Percentiles rank a stretch among this genome's conserved stretches.
These are phyloP conservation scores for Rhizopus microsporus DNA, from an alignment of 371 early-diverging fungal species.

Conservation along the genomic window DNA sequence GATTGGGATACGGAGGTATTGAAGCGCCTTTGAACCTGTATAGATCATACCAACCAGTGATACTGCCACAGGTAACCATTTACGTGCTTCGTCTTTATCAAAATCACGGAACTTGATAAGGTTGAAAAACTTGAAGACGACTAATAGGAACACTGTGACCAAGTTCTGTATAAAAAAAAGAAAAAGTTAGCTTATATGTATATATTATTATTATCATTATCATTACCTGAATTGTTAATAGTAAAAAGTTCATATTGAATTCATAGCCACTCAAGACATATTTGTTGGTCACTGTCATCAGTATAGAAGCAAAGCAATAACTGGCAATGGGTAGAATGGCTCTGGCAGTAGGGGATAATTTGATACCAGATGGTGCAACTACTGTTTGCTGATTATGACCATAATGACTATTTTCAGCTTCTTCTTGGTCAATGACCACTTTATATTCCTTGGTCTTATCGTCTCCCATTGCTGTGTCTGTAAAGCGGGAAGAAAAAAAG, in stretches of 20 bases:
- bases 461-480: constrained; percentile 6
- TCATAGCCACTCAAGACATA: constrained; percentile 82
- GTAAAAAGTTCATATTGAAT: constrained; percentile 88
- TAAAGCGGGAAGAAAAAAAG: neutral
- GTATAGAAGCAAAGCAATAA: constrained; percentile 86
- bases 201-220: neutral
- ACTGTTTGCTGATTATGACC: constrained; percentile 19
- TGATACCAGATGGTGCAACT: constrained; percentile 40
- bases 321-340: constrained; percentile 73
- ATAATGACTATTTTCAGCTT: constrained; percentile 5
- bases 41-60: constrained; percentile 96
- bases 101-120: constrained; percentile 71
- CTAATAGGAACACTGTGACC: constrained; percentile 41
- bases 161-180: constrained; percentile 32
- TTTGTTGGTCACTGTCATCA: constrained; percentile 96
- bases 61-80: constrained; percentile 89
- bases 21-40: constrained; percentile 93
- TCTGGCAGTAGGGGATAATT: constrained; percentile 42
- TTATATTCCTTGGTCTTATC: constrained; percentile 23
- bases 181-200: neutral
- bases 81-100: constrained; percentile 66
- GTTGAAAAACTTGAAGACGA: constrained; percentile 61
- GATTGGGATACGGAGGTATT: constrained; percentile 91
- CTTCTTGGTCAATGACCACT: constrained; percentile 32
- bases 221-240: constrained; percentile 86